Base-by-base conservation (phyloP, 768 basidiomycete genomes). In the Trichaptum fuscoviolaceum region DNA sequence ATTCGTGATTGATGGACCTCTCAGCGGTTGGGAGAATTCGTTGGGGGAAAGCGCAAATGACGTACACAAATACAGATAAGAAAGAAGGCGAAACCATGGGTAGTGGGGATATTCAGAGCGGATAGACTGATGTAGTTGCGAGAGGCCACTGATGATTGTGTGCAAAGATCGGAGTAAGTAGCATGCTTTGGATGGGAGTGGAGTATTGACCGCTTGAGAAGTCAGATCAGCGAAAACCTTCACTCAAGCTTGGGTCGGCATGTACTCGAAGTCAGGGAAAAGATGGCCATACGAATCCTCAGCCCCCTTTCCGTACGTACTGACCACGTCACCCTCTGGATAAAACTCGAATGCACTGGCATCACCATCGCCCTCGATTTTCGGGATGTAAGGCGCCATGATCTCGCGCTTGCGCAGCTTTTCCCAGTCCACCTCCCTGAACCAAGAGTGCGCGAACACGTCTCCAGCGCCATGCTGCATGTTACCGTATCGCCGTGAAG, bases 371-470 rank as follows among this genome's bases (percentile, higher is more conserved):
- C 94, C 90, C 35, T 81, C 85, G 62, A 98, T 94, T 75, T 90
- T 90, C 15, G 97, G 97, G 63, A 98, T 80, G 78, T 97, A 99
- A 2, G 97, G 97, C 25, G 97, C 93, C 17, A 91, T 92, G 65
- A 99, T 98, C 73, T 98, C 94, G 70, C 94, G 82, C 62, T 83
- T 82, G 71, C 83, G 84, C 64, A 98, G 77, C 77, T 87, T 89
- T 62, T 84, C 84, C 95, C 95, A 98, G 69, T 94, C 90, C 24
- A 98, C 95, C 77, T 98, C 95, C 57, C 85, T 81, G 75, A 98
- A 98, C 96, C 96, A 99, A 2, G 86, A 85, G 75, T 98, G 96
- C 20, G 87, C 85, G 75, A 96, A 96, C 35, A 99, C 94, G 75
- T 99, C 96, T 34, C 87, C 89, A 7, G 90, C 91, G 23, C 95